A percentile compares a stretch with the other conserved stretches of the same genome.
Conservation (phyloP, 2,329 filamentous ascomycete genomes). For the Pseudocercospora vitis region DNA sequence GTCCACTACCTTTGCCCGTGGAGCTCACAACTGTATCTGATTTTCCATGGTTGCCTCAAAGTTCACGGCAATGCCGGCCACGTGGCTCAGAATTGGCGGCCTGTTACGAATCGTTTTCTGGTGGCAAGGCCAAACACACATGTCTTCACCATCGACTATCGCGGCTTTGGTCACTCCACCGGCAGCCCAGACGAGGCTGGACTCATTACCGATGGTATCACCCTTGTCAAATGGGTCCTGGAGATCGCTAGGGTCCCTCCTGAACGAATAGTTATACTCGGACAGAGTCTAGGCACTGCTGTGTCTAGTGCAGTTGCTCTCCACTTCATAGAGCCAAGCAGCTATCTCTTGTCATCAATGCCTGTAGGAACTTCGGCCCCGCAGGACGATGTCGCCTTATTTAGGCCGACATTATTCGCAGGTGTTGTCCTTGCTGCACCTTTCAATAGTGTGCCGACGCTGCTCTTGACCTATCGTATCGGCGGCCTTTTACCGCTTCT, state of each 20-base stretch:
- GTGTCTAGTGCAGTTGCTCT: conserved; percentile 75
- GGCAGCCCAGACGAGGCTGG: conserved; percentile 79
- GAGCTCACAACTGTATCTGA: background rate
- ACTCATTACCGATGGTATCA: conserved; percentile 73
- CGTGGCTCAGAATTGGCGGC: conserved; percentile 73
- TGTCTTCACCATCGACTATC: conserved; percentile 86
- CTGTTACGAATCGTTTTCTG: conserved; percentile 74
- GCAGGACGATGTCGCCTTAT: background rate
- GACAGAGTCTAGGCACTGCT: conserved; percentile 86
- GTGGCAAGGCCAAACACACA: conserved; percentile 73
- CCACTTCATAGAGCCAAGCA: conserved; percentile 53
- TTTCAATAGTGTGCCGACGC: conserved; percentile 68
- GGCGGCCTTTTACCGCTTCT: conserved; percentile 77
- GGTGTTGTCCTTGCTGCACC: conserved; percentile 76
- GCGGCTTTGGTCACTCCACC: conserved; percentile 79
- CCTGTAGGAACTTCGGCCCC: conserved; percentile 12
- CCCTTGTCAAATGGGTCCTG: conserved; percentile 72
- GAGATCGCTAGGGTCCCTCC: conserved; percentile 64
- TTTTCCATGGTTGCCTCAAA: conserved; percentile 14
- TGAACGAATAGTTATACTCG: conserved; percentile 73
- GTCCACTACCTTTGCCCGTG: conserved; percentile 1
- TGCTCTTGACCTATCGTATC: conserved; percentile 76
- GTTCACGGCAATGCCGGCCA: conserved; percentile 75
- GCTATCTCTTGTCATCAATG: conserved; percentile 21
- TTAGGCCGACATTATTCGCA: conserved; percentile 63